Evolutionary conservation across 1,284 basidiomycete species (phyloP), one percentile per base, ranked within the genome.

Genomic region (Ceratobasidium sp.): DNA sequence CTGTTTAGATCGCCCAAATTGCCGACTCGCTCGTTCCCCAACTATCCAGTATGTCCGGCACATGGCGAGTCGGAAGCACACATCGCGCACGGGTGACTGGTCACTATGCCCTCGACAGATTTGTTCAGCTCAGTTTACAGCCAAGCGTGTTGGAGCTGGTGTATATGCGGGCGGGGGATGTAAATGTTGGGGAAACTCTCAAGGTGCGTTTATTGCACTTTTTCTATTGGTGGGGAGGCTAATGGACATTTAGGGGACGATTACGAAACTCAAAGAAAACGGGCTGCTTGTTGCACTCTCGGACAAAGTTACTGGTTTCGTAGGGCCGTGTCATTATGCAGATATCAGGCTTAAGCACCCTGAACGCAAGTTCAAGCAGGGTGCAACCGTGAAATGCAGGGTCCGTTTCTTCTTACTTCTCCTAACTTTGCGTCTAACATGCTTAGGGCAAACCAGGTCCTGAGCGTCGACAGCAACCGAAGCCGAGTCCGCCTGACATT

Each of bases 271-370:
- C 55, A 92, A 92, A 0, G 92, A 94, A 77, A 89, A 90, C 65
- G 93, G 90, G 0, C 86, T 99, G 50, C 96, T 98, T 81, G 90
- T 98, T 50, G 92, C 93, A 35, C 88, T 98, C 69, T 91, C 93
- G 18, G 95, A 94, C 8, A 94, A 89, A 79, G 91, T 97, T 46
- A 96, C 98, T 82, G 98, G 95, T 52, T 93, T 99, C 44, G 90
- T 99, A 38, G 98, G 96, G 92, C 96, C 97, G 0, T 89, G 92
- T 80, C 98, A 99, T 85, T 99, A 96, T 84, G 95, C 98, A 41
- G 97, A 99, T 83, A 96, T 99, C 82, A 85, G 87, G 48, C 88
- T 99, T 81, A 98, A 96, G 83, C 94, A 98, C 82, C 96, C 96
- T 33, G 91, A 95, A 80, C 96, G 94, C 86, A 91, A 94, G 80